Evolutionary conservation across 495 filamentous ascomycete species (phyloP), one percentile per base, ranked within the genome.

Genomic region (Penicillium atrosanguineum): DNA sequence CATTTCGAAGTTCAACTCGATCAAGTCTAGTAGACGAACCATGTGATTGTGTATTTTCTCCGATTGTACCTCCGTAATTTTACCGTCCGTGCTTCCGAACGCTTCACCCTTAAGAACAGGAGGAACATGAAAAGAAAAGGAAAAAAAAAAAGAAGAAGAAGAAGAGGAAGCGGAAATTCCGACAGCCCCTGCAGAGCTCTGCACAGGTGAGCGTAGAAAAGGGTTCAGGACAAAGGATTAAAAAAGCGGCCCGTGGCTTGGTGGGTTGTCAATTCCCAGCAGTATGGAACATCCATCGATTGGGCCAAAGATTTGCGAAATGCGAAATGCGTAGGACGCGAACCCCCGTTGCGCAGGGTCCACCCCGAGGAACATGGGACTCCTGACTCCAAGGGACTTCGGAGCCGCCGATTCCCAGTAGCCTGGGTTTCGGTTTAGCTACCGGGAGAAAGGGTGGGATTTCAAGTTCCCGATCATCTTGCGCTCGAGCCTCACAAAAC

Each of bases 241-340:
- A 23, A 38, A 47, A 55, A 39, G 39, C 43, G 61, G 47, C 44
- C 59, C 53, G 53, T 59, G 55, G 55, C 49, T 64, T 38, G 51
- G 26, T 52, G 44, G 53, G 60, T 57, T 58, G 51, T 44, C 31
- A 57, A 60, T 65, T 60, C 56, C 62, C 62, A 57, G 42, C 36
- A 8, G 6, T 34, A 34, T 62, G 62, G 62, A 16, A 60, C 50
- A 19, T 1, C 11, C 37, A n/a, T 31, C 44, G 14, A 65, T 65
- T 65, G 62, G 15, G 42, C 19, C 38, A 15, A 19, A 18, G n/a
- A 19, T 40, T 34, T 12, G 31, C 9, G 23, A 23, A 23, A 23
- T 23, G 31, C 14, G 9, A 31, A 31, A 31, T 34, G 31, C 11
- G 8, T 14, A 14, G 11, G 31, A 34, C 31, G 31, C 31, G 31